Evolutionary conservation across 495 filamentous ascomycete species (phyloP), one percentile per base, ranked within the genome.

Genomic region (Aspergillus steynii): DNA sequence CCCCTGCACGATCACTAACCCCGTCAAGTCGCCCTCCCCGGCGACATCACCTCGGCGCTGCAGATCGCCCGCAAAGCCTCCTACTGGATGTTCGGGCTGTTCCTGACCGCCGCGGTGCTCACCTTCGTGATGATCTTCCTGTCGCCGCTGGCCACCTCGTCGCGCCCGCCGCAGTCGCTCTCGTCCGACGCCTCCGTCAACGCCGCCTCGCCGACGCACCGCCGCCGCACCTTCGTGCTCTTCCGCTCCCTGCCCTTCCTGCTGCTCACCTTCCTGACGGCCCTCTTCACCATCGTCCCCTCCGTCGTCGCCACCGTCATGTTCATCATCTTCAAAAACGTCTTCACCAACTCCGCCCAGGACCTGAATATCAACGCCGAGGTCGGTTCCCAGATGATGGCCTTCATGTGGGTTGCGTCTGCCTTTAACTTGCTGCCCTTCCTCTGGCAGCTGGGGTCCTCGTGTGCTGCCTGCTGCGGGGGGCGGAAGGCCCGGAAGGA

Each of bases 21-120:
- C n/a, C n/a, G 48, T 31, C 32, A n/a, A 87, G 91, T 97, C 73
- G 90, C 88, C 4, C 83, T 97, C 3, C 92, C 93, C 1, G 79
- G 82, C 14, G 75, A 90, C 49, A 82, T 96, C 61, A 81, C 82
- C 67, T 78, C 85, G 59, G 89, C 91, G 57, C 83, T 97, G 26
- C 75, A 83, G 45, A 83, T 97, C 55, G 85, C 95, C 66, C 83
- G 83, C 47, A 77, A 85, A n/a, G 90, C 88, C n/a, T 92, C 86
- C 4, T 85, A 93, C 65, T 86, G 89, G 81, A 96, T 97, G 92
- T 97, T 96, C 70, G 92, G 83, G 56, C 86, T 94, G 72, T 96
- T 95, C 78, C 68, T 97, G 6, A 80, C 86, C 1, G 86, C 85
- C 8, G 74, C 85, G 47, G 78, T 89, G 55, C 77, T 96, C 55